Conservation (phyloP, 768 basidiomycete species). For the Xerocomellus dryophilus region DNA sequence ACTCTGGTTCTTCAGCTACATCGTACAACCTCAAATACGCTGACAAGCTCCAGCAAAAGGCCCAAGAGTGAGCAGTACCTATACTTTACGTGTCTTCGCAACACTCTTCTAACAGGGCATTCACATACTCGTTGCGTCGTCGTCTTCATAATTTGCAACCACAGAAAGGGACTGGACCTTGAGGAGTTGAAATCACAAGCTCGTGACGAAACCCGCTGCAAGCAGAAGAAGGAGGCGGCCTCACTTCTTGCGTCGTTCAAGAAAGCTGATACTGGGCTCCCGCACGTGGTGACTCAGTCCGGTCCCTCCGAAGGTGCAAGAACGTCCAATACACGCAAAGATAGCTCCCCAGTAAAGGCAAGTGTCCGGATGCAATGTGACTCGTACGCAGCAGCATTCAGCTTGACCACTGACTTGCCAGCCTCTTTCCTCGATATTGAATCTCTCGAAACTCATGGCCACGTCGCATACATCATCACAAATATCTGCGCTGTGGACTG, state of each 20-base stretch:
- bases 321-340: slow-evolving; percentile 42
- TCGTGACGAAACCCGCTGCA: slow-evolving; percentile 33
- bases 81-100: slow-evolving; percentile 7
- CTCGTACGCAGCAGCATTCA: background rate
- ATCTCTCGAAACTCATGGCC: slow-evolving; percentile 64
- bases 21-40: slow-evolving; percentile 55
- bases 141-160: slow-evolving; percentile 6
- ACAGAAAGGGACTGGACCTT: slow-evolving; percentile 45
- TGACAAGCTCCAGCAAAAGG: slow-evolving; percentile 61
- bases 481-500: slow-evolving; percentile 81
- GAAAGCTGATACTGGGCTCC: slow-evolving; percentile 10
- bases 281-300: slow-evolving; percentile 6
- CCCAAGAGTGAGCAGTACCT: slow-evolving; percentile 54
- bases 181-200: slow-evolving; percentile 33
- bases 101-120: slow-evolving; percentile 18
- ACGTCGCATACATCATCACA: slow-evolving; percentile 69
- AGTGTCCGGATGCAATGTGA: slow-evolving; percentile 12
- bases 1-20: slow-evolving; percentile 3
- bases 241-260: slow-evolving; percentile 13
- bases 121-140: background rate
- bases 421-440: slow-evolving; percentile 81
- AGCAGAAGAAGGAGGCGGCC: slow-evolving; percentile 24
- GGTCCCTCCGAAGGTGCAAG: slow-evolving; percentile 3
- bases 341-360: slow-evolving; percentile 68
- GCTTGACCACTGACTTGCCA: slow-evolving; percentile 29